Conservation (phyloP, 495 filamentous ascomycete species). For the Cercophora newfieldiana region DNA sequence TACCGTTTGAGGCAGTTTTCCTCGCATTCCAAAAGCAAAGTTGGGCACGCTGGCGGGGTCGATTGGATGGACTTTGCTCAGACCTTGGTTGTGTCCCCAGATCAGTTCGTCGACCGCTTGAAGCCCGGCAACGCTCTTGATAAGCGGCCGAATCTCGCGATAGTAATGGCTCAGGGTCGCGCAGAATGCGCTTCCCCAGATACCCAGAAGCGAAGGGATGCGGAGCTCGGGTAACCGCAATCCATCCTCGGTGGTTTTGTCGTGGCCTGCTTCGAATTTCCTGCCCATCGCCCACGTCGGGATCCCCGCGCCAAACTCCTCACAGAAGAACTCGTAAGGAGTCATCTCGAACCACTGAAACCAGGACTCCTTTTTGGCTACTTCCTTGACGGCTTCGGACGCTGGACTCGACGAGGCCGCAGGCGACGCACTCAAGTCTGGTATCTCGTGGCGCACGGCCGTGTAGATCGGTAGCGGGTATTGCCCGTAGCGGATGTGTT, state of each 20-base stretch:
- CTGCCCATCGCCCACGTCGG: slow-evolving; percentile 92
- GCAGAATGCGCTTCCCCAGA: slow-evolving; percentile 95
- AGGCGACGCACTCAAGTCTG: slow-evolving; percentile 51
- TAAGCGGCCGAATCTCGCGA: slow-evolving; percentile 79
- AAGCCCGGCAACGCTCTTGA: slow-evolving; percentile 73
- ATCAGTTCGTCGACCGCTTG: slow-evolving; percentile 81
- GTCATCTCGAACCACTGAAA: slow-evolving; percentile 99
- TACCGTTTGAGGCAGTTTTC: slow-evolving; percentile 67
- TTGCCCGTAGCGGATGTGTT: slow-evolving; percentile 69
- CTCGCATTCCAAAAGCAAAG: slow-evolving; percentile 76
- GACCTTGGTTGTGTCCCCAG: slow-evolving; percentile 73
- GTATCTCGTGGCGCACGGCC: slow-evolving; percentile 95
- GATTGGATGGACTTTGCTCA: slow-evolving; percentile 89
- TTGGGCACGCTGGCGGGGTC: slow-evolving; percentile 88
- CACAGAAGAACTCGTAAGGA: slow-evolving; percentile 94
- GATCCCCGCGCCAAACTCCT: slow-evolving; percentile 84
- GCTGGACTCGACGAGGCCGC: slow-evolving; percentile 45
- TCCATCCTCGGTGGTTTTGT: slow-evolving; percentile 54
- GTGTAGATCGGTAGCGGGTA: slow-evolving; percentile 93
- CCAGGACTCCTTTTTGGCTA: slow-evolving; percentile 76
- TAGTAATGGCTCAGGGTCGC: slow-evolving; percentile 95
- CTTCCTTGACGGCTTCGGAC: slow-evolving; percentile 55
- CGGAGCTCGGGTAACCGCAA: slow-evolving; percentile 76
- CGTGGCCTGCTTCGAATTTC: slow-evolving; percentile 70
- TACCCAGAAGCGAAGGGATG: slow-evolving; percentile 78